Evolutionary conservation across 1,139 yeast species (phyloP), one percentile per base, ranked within the genome.

Genomic region (Blastobotrys apis): DNA sequence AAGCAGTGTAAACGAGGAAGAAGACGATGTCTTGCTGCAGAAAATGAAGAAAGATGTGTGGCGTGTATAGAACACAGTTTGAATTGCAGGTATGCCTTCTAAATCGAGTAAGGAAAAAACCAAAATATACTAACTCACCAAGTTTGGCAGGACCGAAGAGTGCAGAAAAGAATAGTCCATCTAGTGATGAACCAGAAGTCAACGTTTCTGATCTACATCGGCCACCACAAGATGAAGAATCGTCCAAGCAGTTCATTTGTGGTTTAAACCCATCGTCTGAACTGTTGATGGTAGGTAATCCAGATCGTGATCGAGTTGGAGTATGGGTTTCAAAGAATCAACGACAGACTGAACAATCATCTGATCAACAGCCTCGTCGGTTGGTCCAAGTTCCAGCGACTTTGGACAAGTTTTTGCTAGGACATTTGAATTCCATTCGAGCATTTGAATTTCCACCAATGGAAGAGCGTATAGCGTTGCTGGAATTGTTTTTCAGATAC

Each of bases 361-460:
- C 6, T 15, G 20, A 13, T 6, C 22, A 13, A 17, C 6, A 6
- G 10, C 10, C 21, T 16, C 20, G 41, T 10, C 35, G 27, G 29
- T 17, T 34, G 4, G 41, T 53, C 22, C 25, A 31, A 3, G 44
- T 52, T 13, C 55, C 56, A 5, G 39, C 43, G 12, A 39, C 49
- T 5, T 35, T 53, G 33, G 53, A 49, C 37, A 33, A 42, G 21
- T 37, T 33, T 21, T 29, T 54, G 27, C 13, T 54, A 32, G 37
- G 51, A 2, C 56, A 54, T 26, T 33, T 54, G 35, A 50, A 49
- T 27, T 40, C 50, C 13, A 32, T 53, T 33, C 42, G 39, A 1
- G 83, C 84, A 3, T 80, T 81, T 54, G 67, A 72, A 27, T 59
- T 81, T 33, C 86, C 86, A 1, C 70, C 73, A 30, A 66, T 66